Conservation (phyloP, 1,284 basidiomycete species). For the Naganishia liquefaciens region DNA sequence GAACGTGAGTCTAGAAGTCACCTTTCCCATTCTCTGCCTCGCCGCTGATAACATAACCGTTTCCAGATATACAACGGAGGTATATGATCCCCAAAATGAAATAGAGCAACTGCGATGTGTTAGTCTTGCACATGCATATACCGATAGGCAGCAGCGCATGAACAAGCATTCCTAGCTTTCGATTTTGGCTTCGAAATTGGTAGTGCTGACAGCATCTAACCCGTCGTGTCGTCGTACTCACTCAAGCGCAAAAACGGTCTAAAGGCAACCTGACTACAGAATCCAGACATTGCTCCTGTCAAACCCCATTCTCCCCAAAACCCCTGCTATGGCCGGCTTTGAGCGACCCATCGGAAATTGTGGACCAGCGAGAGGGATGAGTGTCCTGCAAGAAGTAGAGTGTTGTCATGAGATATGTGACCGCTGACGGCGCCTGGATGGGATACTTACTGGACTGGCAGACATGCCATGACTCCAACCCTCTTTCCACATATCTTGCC, state of each 20-base stretch:
- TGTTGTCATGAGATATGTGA: neutral
- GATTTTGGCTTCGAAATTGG: too few relatives aligned
- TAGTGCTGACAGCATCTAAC: too few relatives aligned
- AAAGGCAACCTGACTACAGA: conserved; percentile 6
- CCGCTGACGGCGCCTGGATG: neutral
- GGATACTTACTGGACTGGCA: neutral
- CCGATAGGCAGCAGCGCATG: too few relatives aligned
- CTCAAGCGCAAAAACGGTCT: too few relatives aligned
- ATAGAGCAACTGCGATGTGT: neutral
- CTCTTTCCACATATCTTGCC: neutral
- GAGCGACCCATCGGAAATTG: conserved; percentile 19
- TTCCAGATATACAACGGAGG: conserved; percentile 19
- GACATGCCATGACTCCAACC: conserved; percentile 11
- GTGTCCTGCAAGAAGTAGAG: neutral
- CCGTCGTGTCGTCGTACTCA: too few relatives aligned
- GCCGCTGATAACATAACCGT: neutral
- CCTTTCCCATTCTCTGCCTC: neutral
- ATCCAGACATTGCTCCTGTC: conserved; percentile 31
- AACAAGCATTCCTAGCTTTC: too few relatives aligned
- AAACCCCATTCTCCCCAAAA: conserved; percentile 29
- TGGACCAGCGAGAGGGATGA: conserved; percentile 13
- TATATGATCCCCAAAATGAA: neutral
- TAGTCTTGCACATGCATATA: too few relatives aligned
- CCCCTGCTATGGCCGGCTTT: conserved; percentile 28
- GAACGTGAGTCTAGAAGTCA: neutral